Evolutionary conservation across 2,329 filamentous ascomycete genomes (phyloP).

Genomic region (Exophiala sideris): DNA sequence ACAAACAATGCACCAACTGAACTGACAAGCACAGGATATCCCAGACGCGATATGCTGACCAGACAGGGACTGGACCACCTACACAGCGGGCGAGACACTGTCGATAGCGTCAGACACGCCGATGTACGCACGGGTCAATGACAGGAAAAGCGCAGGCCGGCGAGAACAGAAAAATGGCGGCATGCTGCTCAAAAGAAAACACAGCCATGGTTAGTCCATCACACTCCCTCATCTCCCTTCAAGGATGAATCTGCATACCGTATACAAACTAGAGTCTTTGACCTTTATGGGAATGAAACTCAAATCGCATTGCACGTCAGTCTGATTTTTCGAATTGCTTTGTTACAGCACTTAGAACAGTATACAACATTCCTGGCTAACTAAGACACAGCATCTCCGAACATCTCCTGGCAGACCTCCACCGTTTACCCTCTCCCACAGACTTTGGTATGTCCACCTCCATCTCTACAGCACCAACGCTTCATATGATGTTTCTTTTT

Average conservation of each 20-base stretch:
- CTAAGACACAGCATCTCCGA: too few relatives aligned
- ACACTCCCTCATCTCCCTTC: background rate
- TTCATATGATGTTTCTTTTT: conserved; percentile 59
- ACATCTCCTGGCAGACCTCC: background rate
- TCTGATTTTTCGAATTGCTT: conserved; percentile 61
- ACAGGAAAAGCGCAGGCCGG: too few relatives aligned
- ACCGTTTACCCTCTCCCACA: background rate
- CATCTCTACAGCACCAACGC: conserved; percentile 30
- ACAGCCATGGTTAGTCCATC: background rate
- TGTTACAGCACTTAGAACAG: background rate
- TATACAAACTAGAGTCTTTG: conserved; percentile 91
- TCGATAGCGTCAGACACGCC: too few relatives aligned
- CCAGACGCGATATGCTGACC: too few relatives aligned
- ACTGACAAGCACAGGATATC: too few relatives aligned
- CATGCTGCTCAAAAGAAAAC: too few relatives aligned
- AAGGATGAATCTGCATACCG: conserved; percentile 29
- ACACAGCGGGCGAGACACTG: too few relatives aligned
- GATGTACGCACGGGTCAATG: too few relatives aligned
- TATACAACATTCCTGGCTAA: too few relatives aligned
- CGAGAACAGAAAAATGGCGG: too few relatives aligned
- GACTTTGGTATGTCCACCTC: conserved; percentile 3
- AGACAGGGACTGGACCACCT: too few relatives aligned
- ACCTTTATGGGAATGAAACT: conserved; percentile 80
- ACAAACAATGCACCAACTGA: too few relatives aligned
- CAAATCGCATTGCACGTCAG: conserved; percentile 77